phyloP scores from a whole-genome alignment of 805 yeast species.

The Komagataella populi region DNA sequence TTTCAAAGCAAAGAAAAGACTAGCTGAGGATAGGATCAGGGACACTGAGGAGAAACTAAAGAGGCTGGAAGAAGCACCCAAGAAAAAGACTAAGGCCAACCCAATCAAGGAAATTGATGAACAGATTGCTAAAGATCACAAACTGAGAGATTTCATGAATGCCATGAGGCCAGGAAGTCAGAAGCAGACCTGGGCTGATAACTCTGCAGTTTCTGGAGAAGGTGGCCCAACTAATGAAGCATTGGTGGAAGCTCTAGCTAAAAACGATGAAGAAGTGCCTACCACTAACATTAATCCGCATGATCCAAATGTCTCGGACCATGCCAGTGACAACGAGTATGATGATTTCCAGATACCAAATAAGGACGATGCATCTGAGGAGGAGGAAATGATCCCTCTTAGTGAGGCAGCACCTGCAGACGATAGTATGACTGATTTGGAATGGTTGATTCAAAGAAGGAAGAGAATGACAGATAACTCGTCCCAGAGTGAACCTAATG shows the following conservation, averaged over 20 bases:
- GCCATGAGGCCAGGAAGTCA: slow-evolving; percentile 69
- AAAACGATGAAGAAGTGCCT: slow-evolving; percentile 5
- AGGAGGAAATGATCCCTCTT: slow-evolving; percentile 8
- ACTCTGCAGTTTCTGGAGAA: slow-evolving; percentile 29
- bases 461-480: slow-evolving; percentile 49
- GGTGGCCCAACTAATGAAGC: slow-evolving; percentile 32
- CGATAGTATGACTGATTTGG: slow-evolving; percentile 56
- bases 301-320: slow-evolving; percentile 19
- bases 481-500: slow-evolving; percentile 3
- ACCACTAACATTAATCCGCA: slow-evolving; percentile 9
- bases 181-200: slow-evolving; percentile 65
- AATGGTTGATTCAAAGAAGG: slow-evolving; percentile 75
- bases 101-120: slow-evolving; percentile 29
- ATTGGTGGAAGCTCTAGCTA: slow-evolving; percentile 26
- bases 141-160: slow-evolving; percentile 68
- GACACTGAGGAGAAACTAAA: slow-evolving; percentile 35
- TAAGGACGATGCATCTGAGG: slow-evolving; percentile 27
- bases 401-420: slow-evolving; percentile 10
- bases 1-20: slow-evolving; percentile 34
- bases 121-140: slow-evolving; percentile 50
- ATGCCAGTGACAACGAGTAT: slow-evolving; percentile 38
- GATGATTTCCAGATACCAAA: slow-evolving; percentile 26
- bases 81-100: slow-evolving; percentile 23
- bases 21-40: slow-evolving; percentile 35
- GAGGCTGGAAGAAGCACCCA: slow-evolving; percentile 24